Evolutionary conservation across 768 basidiomycete genomes (phyloP).

Genomic region (Tricholoma sp.): DNA sequence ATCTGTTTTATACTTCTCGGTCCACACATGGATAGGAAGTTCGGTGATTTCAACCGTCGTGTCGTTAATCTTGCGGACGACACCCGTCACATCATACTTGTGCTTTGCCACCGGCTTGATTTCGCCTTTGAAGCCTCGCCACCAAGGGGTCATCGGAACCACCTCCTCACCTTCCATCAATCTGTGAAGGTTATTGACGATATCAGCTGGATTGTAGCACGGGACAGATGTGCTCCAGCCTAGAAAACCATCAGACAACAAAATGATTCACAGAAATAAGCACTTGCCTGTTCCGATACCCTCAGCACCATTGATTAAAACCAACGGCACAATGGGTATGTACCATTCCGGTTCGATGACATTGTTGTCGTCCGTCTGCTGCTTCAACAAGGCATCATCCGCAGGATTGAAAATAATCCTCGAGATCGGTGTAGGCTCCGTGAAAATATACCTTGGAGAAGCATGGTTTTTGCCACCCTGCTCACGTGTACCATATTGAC

Average conservation of each 20-base stretch:
- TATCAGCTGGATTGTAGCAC: slow-evolving; percentile 87
- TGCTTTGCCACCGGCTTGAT: slow-evolving; percentile 79
- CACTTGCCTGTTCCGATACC: slow-evolving; percentile 93
- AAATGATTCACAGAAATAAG: background rate
- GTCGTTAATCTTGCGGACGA: slow-evolving; percentile 71
- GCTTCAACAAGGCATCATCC: slow-evolving; percentile 83
- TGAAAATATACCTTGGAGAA: slow-evolving; percentile 94
- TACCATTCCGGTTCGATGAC: slow-evolving; percentile 94
- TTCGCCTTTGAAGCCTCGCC: slow-evolving; percentile 89
- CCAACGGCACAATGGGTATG: slow-evolving; percentile 82
- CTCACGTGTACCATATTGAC: slow-evolving; percentile 94
- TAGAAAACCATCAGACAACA: slow-evolving; percentile 20
- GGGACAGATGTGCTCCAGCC: slow-evolving; percentile 96
- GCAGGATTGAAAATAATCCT: slow-evolving; percentile 73
- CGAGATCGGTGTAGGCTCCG: slow-evolving; percentile 68
- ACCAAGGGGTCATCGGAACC: slow-evolving; percentile 92
- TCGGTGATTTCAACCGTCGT: slow-evolving; percentile 95
- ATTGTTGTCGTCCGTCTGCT: slow-evolving; percentile 81
- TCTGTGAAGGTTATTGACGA: slow-evolving; percentile 81
- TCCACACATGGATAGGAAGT: slow-evolving; percentile 94
- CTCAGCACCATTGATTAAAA: slow-evolving; percentile 91
- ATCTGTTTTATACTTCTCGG: slow-evolving; percentile 86
- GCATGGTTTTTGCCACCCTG: slow-evolving; percentile 96
- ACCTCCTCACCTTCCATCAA: slow-evolving; percentile 83
- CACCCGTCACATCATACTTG: slow-evolving; percentile 80